These are phyloP conservation scores for Suhomyces chickasaworum DNA, from an alignment of 1,139 yeast species.

Conservation along the genomic window DNA sequence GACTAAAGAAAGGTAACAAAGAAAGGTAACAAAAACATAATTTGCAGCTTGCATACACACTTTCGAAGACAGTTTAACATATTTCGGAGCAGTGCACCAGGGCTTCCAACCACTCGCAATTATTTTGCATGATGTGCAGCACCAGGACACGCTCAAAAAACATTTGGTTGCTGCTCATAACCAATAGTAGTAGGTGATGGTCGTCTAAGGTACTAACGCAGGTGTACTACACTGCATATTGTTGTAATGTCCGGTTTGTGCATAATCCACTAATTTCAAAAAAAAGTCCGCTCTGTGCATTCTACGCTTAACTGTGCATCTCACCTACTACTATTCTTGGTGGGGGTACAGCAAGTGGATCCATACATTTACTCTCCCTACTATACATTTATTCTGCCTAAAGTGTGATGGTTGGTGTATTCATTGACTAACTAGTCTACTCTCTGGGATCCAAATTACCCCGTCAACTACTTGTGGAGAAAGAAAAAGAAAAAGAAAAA, in stretches of 20 bases:
- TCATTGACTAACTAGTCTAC: too few relatives aligned
- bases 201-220: slow-evolving; percentile 9
- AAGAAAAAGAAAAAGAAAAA: too few relatives aligned
- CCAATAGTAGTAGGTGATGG: background rate
- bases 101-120: background rate
- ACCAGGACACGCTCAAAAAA: too few relatives aligned
- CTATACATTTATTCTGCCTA: too few relatives aligned
- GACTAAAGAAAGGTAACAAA: too few relatives aligned
- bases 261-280: background rate
- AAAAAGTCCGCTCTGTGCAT: background rate
- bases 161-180: too few relatives aligned
- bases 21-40: too few relatives aligned
- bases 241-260: slow-evolving; percentile 3
- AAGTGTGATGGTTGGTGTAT: too few relatives aligned
- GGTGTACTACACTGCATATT: slow-evolving; percentile 2
- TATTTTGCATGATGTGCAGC: background rate
- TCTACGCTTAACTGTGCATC: background rate
- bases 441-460: too few relatives aligned
- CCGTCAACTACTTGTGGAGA: too few relatives aligned
- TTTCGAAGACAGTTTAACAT: background rate
- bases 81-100: background rate
- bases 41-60: background rate
- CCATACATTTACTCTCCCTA: background rate
- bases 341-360: background rate
- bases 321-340: background rate